Evolutionary conservation across 345 rosid genomes (phyloP).

Genomic region (Anastatica hierochuntica): DNA sequence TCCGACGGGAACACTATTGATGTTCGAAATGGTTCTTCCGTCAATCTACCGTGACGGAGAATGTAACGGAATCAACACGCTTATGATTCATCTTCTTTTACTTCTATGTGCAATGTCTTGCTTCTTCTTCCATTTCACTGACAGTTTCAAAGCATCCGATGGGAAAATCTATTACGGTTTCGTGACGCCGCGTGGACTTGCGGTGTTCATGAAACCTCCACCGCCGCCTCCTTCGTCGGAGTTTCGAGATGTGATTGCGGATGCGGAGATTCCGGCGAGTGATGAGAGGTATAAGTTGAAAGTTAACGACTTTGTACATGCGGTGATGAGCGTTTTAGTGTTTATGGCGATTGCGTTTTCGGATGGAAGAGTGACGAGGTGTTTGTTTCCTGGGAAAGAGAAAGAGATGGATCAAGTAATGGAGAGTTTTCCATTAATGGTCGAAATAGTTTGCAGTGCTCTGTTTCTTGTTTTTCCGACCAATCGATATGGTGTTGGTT

Average conservation of each 20-base stretch:
- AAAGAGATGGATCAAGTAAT: background rate
- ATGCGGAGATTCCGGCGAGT: background rate
- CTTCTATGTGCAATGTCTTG: background rate
- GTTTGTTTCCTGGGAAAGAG: background rate
- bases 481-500: background rate
- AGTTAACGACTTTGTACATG: background rate
- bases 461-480: background rate
- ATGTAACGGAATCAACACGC: background rate
- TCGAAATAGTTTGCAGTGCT: background rate
- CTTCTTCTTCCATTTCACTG: background rate
- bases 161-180: background rate
- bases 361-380: background rate
- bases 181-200: background rate
- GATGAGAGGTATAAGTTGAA: background rate
- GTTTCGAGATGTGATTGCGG: background rate
- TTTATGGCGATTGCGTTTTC: background rate
- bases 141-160: background rate
- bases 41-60: background rate
- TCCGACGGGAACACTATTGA: background rate
- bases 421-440: background rate
- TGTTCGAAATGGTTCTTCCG: background rate
- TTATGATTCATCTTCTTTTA: background rate
- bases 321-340: background rate
- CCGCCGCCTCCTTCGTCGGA: background rate
- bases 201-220: background rate